These are phyloP conservation scores for Cyclotella distinguenda DNA, from an alignment of 108 stramenopile species.

Conservation along the genomic window DNA sequence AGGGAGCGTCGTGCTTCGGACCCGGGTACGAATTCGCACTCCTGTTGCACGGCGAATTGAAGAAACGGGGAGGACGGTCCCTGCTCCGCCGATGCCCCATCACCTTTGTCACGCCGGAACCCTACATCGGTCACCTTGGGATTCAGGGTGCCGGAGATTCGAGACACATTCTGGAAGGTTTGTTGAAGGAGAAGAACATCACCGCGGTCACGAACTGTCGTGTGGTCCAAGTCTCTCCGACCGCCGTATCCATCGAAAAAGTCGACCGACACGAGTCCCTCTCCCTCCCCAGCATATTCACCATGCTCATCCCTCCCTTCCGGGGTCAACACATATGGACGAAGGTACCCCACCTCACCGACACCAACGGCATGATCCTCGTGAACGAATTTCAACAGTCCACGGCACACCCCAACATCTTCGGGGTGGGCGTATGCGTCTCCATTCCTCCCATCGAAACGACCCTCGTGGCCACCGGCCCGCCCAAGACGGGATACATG, in stretches of 20 bases:
- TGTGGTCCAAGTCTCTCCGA: neutral
- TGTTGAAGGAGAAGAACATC: neutral
- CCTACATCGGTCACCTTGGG: too few species aligned
- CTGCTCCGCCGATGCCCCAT: too few species aligned
- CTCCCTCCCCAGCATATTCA: constrained; percentile 20
- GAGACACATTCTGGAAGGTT: neutral
- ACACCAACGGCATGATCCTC: constrained; percentile 19
- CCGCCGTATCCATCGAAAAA: neutral
- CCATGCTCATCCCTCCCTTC: constrained; percentile 40
- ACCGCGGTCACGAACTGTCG: neutral
- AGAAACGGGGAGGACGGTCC: too few species aligned
- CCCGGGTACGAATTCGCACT: too few species aligned
- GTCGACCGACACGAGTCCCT: neutral
- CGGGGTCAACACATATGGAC: constrained; percentile 20
- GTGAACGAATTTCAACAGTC: constrained; percentile 18
- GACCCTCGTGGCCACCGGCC: constrained; percentile 31
- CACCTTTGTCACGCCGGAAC: too few species aligned
- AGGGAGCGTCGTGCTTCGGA: too few species aligned
- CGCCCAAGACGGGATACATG: constrained; percentile 47
- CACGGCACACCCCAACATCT: constrained; percentile 28
- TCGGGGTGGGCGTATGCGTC: constrained; percentile 40
- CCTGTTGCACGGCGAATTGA: too few species aligned
- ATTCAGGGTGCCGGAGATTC: too few species aligned
- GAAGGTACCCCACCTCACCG: constrained; percentile 20
- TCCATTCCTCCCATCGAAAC: constrained; percentile 20